These are phyloP conservation scores for Pseudopithomyces maydicus DNA, from an alignment of 2,329 filamentous ascomycete genomes.

Conservation along the genomic window DNA sequence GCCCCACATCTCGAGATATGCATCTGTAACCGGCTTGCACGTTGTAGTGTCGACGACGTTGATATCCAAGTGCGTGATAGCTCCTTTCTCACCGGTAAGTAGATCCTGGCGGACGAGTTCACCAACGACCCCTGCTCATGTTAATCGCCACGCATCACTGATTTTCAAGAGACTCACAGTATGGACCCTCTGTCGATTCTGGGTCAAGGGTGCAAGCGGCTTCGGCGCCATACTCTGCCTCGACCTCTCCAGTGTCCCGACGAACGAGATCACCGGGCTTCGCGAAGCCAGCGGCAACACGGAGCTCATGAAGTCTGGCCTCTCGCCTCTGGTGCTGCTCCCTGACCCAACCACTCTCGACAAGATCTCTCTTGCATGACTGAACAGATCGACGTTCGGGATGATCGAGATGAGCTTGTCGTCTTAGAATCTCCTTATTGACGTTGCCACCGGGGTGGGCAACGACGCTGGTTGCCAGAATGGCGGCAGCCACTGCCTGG, in stretches of 20 bases:
- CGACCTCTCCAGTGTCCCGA: constrained; percentile 32
- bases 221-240: constrained; percentile 30
- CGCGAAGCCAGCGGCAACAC: constrained; percentile 43
- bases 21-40: constrained; percentile 57
- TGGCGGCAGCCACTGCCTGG: constrained; percentile 25
- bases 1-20: constrained; percentile 59
- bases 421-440: constrained; percentile 35
- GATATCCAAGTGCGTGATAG: constrained; percentile 57
- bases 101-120: constrained; percentile 58
- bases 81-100: constrained; percentile 54
- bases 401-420: constrained; percentile 42
- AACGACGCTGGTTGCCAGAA: constrained; percentile 31
- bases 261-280: constrained; percentile 34
- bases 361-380: constrained; percentile 37
- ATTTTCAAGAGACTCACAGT: constrained; percentile 27
- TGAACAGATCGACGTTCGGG: constrained; percentile 45
- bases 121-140: constrained; percentile 48
- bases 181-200: constrained; percentile 40
- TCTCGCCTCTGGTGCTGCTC: constrained; percentile 47
- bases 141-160: not conserved
- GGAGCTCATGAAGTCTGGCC: constrained; percentile 42
- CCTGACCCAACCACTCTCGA: constrained; percentile 37
- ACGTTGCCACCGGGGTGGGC: constrained; percentile 50
- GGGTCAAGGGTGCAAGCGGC: constrained; percentile 41
- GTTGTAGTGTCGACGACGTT: constrained; percentile 60